Percentiles rank a stretch among this genome's conserved stretches.
Evolutionary conservation across 257 asterid genomes (phyloP).

Genomic region (Solanum stenotomum): DNA sequence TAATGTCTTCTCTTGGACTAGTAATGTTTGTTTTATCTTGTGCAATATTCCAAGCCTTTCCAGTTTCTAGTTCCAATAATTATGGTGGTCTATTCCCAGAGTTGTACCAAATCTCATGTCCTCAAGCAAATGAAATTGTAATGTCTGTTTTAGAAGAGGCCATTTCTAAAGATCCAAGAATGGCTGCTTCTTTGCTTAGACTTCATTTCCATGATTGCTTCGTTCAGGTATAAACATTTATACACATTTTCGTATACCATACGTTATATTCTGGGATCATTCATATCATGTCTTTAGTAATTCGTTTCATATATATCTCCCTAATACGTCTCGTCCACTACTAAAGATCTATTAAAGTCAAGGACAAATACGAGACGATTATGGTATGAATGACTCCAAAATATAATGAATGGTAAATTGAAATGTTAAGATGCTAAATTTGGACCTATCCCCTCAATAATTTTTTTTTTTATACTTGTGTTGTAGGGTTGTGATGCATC

Average conservation of each 20-base stretch:
- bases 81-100: conserved; percentile 29
- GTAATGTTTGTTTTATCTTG: conserved; percentile 15
- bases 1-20: conserved; percentile 21
- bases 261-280: not conserved
- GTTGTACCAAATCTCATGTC: conserved; percentile 54
- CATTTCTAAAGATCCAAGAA: conserved; percentile 46
- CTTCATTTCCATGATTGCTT: conserved; percentile 12
- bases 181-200: conserved; percentile 62
- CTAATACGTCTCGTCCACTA: not conserved
- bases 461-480: not conserved
- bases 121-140: conserved; percentile 65
- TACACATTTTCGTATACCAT: not conserved
- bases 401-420: not conserved
- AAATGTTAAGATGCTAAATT: not conserved
- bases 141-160: conserved; percentile 64
- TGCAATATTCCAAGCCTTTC: conserved; percentile 21
- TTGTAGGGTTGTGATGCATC: conserved; percentile 79
- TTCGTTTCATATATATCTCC: not conserved
- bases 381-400: not conserved
- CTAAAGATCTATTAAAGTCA: not conserved
- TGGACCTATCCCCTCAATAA: not conserved
- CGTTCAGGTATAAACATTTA: conserved; percentile 1
- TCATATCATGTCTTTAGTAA: not conserved
- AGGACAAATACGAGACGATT: not conserved
- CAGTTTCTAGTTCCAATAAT: conserved; percentile 6